Conservation (phyloP, 495 filamentous ascomycete genomes). For the Thermothielavioides terrestris region DNA sequence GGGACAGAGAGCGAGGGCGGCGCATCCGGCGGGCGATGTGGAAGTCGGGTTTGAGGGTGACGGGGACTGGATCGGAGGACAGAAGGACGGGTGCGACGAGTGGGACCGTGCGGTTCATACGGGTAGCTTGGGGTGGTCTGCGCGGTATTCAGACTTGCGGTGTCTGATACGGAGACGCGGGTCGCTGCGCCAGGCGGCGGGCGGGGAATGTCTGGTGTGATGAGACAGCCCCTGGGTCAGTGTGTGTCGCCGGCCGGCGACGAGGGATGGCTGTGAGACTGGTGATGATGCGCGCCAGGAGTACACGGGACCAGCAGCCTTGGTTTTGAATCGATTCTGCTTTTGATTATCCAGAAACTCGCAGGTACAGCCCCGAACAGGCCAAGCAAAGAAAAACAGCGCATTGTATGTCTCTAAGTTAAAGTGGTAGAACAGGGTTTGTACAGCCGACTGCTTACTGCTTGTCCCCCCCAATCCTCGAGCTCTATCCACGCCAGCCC, state of each 20-base stretch:
- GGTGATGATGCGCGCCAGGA: not conserved
- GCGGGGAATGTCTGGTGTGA: not conserved
- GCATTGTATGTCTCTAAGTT: constrained; percentile 21
- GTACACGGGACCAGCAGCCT: not conserved
- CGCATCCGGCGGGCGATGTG: not conserved
- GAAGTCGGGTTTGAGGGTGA: not conserved
- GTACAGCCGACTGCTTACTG: constrained; percentile 10
- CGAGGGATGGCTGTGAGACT: not conserved
- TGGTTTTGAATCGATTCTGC: constrained; percentile 6
- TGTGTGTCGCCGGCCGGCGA: not conserved
- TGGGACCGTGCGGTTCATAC: not conserved
- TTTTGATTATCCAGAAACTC: not conserved
- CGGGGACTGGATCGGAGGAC: not conserved
- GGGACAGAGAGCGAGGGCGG: too few species aligned
- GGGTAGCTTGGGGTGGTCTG: not conserved
- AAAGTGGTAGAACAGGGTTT: constrained; percentile 17
- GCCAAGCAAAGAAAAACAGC: constrained; percentile 9
- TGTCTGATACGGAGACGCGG: not conserved
- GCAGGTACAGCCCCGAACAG: not conserved
- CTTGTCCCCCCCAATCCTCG: not conserved
- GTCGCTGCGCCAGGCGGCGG: not conserved
- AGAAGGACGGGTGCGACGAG: not conserved
- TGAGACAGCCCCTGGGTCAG: too few species aligned
- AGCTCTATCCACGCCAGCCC: not conserved
- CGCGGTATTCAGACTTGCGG: too few species aligned